Evolutionary conservation across 1,284 basidiomycete genomes (phyloP), one percentile per base, ranked within the genome.

Genomic region (Boletus semigastroideus): DNA sequence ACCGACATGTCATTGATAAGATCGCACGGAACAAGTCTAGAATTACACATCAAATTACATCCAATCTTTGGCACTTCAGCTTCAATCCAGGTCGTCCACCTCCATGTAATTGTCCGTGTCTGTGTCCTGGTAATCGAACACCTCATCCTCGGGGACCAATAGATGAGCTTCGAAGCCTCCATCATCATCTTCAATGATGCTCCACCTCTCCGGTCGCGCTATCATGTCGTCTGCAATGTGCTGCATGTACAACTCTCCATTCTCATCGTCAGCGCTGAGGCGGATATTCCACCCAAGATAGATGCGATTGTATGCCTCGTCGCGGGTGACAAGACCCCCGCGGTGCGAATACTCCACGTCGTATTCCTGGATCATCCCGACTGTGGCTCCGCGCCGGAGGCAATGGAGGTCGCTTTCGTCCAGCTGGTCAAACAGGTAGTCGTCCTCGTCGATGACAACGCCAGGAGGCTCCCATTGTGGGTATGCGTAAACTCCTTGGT

Each of bases 241-340:
- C 14, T 68, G 69, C 65, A 87, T 78, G 62, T 74, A 87, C 34
- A 59, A 55, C 38, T 78, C 74, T 31, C 84, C 85, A 30, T 72
- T 72, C 12, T 69, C 64, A 60, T 86, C 83, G 43, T 73, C 72
- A 5, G 68, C 70, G 28, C 72, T 73, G 42, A 81, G 64, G 20
- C 66, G 59, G 50, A 88, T 76, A 58, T 87, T 87, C 83, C 83
- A 88, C 6, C 86, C 86, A 10, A 88, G 72, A 57, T 74, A 82
- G 11, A 86, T 60, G 30, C 75, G 67, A 60, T 72, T 73, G 52
- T 68, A 66, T n/a, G 67, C 70, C 38, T 71, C 71, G 46, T 67
- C 64, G 36, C 69, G 68, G 16, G 74, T 74, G 45, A 78, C 53
- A 25, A 87, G 72, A 2, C 86, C 86, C 5, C 72, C 67, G 12